These are phyloP conservation scores for Colletotrichum abscissum DNA, from an alignment of 2,329 filamentous ascomycete genomes.

Conservation along the genomic window DNA sequence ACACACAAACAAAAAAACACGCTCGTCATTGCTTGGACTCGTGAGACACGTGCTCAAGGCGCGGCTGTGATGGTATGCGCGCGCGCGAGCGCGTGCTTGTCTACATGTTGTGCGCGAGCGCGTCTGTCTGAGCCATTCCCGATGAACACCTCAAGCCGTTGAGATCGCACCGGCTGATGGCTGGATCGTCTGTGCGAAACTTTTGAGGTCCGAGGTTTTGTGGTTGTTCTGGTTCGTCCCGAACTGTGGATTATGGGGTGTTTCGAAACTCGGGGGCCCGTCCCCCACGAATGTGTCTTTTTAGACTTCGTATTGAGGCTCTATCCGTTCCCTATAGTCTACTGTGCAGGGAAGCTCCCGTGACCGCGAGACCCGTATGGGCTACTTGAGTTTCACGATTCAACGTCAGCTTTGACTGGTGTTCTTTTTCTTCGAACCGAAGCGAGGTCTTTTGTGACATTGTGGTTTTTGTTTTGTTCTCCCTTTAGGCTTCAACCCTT, in stretches of 20 bases:
- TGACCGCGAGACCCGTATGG: neutral
- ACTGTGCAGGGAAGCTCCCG: no score
- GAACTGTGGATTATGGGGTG: neutral
- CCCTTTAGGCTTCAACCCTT: no score
- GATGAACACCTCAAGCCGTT: neutral
- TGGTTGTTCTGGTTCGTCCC: neutral
- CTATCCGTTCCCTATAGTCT: neutral
- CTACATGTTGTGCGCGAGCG: neutral
- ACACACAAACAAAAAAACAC: conserved; percentile 25
- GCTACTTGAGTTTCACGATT: neutral
- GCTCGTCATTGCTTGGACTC: conserved; percentile 1
- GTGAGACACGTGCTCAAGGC: conserved; percentile 6
- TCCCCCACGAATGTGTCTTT: neutral
- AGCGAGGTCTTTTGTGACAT: neutral
- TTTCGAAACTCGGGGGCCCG: neutral
- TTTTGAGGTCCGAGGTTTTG: conserved; percentile 5
- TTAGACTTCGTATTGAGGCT: neutral
- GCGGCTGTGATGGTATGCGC: conserved; percentile 3
- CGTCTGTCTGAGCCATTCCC: conserved; percentile 11
- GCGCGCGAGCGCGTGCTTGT: conserved; percentile 15
- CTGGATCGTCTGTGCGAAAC: conserved; percentile 20
- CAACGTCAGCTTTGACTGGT: no score
- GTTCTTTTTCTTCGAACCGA: no score
- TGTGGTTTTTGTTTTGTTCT: no score
- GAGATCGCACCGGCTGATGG: neutral